A percentile compares a stretch with the other conserved stretches of the same genome.
These are phyloP conservation scores for Prunus dulcis DNA, from an alignment of 306 rosid species.

Conservation along the genomic window DNA sequence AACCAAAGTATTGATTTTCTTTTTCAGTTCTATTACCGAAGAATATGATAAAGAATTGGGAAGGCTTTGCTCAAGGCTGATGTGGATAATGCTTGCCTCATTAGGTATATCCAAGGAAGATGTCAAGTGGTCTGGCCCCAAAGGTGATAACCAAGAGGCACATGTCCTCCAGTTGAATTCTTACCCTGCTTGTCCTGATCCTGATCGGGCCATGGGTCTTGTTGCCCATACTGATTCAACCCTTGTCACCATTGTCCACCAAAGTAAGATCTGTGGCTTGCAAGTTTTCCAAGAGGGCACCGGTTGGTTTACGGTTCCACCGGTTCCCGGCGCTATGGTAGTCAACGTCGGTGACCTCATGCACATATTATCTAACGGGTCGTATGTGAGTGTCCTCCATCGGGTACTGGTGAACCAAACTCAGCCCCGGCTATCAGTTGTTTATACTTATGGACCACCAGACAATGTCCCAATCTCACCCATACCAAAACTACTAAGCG, in stretches of 20 bases:
- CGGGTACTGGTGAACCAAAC: constrained; percentile 28
- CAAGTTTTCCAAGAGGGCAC: neutral
- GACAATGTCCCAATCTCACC: neutral
- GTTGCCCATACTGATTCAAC: neutral
- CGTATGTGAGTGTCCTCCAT: constrained; percentile 39
- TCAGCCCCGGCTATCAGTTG: constrained; percentile 33
- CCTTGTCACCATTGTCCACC: neutral
- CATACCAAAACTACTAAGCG: neutral
- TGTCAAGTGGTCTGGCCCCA: neutral
- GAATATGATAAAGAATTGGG: neutral
- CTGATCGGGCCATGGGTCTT: neutral
- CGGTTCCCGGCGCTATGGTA: constrained; percentile 36
- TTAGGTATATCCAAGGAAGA: neutral
- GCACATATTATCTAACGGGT: constrained; percentile 41
- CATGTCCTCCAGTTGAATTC: neutral
- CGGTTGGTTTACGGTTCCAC: constrained; percentile 33
- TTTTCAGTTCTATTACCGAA: neutral
- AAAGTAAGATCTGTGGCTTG: neutral
- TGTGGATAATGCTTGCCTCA: neutral
- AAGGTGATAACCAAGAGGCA: neutral
- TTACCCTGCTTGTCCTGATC: constrained; percentile 3
- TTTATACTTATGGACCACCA: neutral
- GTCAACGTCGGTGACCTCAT: constrained; percentile 42
- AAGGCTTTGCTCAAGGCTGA: neutral
- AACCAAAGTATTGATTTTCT: neutral